Percentiles rank a stretch among this genome's conserved stretches.
Conservation (phyloP, 1,139 yeast genomes). For the Taiozyma onychis region DNA sequence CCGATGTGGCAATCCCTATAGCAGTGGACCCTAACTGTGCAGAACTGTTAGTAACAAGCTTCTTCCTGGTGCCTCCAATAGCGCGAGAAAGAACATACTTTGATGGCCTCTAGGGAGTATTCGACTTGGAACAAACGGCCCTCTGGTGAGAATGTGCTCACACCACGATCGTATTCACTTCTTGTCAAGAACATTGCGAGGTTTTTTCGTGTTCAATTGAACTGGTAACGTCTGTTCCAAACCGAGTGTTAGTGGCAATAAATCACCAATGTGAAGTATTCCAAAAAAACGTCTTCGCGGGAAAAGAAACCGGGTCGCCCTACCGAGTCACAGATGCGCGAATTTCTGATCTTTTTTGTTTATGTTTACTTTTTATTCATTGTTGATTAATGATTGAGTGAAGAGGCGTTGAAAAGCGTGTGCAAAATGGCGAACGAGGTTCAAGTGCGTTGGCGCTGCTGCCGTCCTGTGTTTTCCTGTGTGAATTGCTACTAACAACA, state of each 20-base stretch:
- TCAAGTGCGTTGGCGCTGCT: neutral
- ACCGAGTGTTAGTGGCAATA: neutral
- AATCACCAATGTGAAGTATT: neutral
- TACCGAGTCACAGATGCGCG: neutral
- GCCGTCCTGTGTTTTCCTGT: neutral
- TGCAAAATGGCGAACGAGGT: neutral
- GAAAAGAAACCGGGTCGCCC: neutral
- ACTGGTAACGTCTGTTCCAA: neutral
- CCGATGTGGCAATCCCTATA: slow-evolving; percentile 93
- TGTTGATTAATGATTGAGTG: neutral
- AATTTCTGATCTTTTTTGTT: neutral
- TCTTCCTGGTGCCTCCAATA: neutral
- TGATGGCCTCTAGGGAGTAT: slow-evolving; percentile 95
- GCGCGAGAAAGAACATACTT: slow-evolving; percentile 34
- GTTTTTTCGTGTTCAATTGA: neutral
- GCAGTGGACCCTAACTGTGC: slow-evolving; percentile 82
- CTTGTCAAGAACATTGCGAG: slow-evolving; percentile 83
- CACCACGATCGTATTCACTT: slow-evolving; percentile 99
- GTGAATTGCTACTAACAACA: neutral
- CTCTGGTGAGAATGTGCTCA: slow-evolving; percentile 96
- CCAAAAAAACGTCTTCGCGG: neutral
- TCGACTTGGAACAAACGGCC: slow-evolving; percentile 98
- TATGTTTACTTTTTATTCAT: neutral
- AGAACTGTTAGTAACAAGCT: slow-evolving; percentile 4
- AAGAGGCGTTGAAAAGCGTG: neutral